phyloP scores from a whole-genome alignment of 2,329 filamentous ascomycete genomes.

The Fusarium graminum region DNA sequence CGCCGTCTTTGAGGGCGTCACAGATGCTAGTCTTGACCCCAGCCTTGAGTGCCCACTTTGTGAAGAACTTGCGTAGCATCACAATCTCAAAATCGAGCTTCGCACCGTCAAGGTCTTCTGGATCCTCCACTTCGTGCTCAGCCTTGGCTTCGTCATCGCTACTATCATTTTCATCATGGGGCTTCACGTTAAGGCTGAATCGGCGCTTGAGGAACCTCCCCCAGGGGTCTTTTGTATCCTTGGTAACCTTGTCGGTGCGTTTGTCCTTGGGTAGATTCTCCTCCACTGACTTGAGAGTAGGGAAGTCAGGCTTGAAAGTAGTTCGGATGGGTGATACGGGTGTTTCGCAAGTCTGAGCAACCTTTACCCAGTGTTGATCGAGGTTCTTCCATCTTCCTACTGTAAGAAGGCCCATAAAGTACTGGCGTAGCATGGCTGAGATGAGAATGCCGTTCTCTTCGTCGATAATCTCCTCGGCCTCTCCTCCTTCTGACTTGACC shows the following conservation, averaged over 20 bases:
- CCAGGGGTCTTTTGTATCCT: conserved; percentile 52
- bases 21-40: conserved; percentile 68
- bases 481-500: conserved; percentile 80
- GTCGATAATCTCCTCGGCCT: conserved; percentile 81
- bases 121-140: conserved; percentile 43
- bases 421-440: conserved; percentile 87
- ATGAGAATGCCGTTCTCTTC: conserved; percentile 91
- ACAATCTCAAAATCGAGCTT: conserved; percentile 68
- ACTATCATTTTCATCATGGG: conserved; percentile 54
- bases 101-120: conserved; percentile 56
- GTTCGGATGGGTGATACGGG: conserved; percentile 57
- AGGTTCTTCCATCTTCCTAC: conserved; percentile 83
- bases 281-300: conserved; percentile 39
- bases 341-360: conserved; percentile 72
- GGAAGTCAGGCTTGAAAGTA: conserved; percentile 37
- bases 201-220: conserved; percentile 54
- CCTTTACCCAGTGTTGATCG: conserved; percentile 75
- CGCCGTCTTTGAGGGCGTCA: conserved; percentile 69
- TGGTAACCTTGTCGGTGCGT: conserved; percentile 35
- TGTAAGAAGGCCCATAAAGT: conserved; percentile 88
- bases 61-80: conserved; percentile 76
- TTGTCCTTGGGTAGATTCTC: conserved; percentile 42
- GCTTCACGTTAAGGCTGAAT: conserved; percentile 52
- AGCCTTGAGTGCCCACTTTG: conserved; percentile 79
- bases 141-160: conserved; percentile 58